phyloP scores from a whole-genome alignment of 208 protist genomes.

The Wallacemonas sp. region DNA sequence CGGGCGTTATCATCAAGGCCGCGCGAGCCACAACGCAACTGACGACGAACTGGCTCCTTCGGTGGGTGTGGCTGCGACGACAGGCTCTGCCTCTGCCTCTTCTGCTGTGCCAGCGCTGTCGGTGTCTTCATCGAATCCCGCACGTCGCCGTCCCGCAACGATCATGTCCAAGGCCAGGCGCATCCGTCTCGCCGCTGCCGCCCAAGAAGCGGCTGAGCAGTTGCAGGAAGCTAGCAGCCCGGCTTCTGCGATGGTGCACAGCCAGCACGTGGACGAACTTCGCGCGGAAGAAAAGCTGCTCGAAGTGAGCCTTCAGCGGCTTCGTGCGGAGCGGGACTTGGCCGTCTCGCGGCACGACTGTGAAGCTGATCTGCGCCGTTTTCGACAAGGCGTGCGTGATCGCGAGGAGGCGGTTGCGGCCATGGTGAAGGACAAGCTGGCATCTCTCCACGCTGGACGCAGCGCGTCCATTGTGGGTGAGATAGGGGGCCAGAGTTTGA shows the following conservation, averaged over 20 bases:
- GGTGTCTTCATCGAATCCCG: not conserved
- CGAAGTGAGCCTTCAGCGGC: conserved; percentile 46
- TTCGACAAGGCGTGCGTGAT: conserved; percentile 38
- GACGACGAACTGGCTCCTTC: not conserved
- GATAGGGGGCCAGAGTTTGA: not conserved
- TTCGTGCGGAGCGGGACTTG: conserved; percentile 58
- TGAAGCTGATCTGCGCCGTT: conserved; percentile 39
- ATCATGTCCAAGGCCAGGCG: conserved; percentile 54
- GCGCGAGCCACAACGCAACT: not conserved
- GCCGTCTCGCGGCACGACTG: conserved; percentile 44
- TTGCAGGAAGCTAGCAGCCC: conserved; percentile 28
- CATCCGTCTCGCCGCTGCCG: conserved; percentile 43
- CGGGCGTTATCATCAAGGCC: not conserved
- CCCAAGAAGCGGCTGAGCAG: conserved; percentile 27
- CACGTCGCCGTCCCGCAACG: not conserved
- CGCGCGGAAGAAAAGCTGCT: conserved; percentile 62
- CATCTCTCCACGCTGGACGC: not conserved
- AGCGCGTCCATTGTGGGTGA: not conserved
- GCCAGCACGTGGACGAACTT: conserved; percentile 49
- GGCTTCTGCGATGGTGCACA: conserved; percentile 34
- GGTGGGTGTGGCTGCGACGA: not conserved
- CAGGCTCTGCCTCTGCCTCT: not conserved
- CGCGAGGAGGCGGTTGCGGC: conserved; percentile 23
- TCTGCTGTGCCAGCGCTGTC: not conserved
- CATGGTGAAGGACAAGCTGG: conserved; percentile 4